Evolutionary conservation across 495 filamentous ascomycete species (phyloP), one percentile per base, ranked within the genome.

Genomic region (Filosporella fistucella): DNA sequence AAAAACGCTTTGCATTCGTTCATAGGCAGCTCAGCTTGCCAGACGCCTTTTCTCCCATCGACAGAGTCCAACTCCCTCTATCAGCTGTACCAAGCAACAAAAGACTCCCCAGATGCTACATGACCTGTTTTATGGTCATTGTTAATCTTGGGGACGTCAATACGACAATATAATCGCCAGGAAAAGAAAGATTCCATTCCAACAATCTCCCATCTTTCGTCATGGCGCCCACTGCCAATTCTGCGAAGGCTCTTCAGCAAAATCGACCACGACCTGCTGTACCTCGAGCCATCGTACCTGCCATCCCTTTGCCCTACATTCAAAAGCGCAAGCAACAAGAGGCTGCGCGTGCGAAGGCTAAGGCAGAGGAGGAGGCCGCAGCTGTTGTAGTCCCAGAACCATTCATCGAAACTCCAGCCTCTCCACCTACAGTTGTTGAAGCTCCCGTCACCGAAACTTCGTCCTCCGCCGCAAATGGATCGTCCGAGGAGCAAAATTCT

Each of bases 251-350:
- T 30, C 30, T 55, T 5, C 55, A 61, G 47, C 47, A 56, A 20
- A 53, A 51, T 42, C 58, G 55, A 7, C 35, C 47, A 13, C 65
- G 64, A 44, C 63, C 61, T 16, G 38, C 57, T 21, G 60, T 66
- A 6, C 32, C 52, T 2, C 47, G 40, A 32, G 12, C 49, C 1
- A 39, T 61, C 38, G 43, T 68, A 5, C 66, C 67, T 42, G 67
- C 64, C 13, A 66, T 70, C 34, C 67, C 67, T 12, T 54, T 70
- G 30, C 51, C 65, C 14, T 63, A 65, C 36, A 60, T 68, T 23
- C 52, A 62, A 36, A 67, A 65, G 40, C 63, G 56, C 20, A 35
- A 48, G 46, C 56, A 61, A 26, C 49, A 54, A n/a, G 34, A 51
- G 29, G 51, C 45, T 16, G 52, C 56, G 17, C 44, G 48, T 14